Evolutionary conservation across 495 filamentous ascomycete species (phyloP), one percentile per base, ranked within the genome.

Genomic region (Trichoderma erinaceum): DNA sequence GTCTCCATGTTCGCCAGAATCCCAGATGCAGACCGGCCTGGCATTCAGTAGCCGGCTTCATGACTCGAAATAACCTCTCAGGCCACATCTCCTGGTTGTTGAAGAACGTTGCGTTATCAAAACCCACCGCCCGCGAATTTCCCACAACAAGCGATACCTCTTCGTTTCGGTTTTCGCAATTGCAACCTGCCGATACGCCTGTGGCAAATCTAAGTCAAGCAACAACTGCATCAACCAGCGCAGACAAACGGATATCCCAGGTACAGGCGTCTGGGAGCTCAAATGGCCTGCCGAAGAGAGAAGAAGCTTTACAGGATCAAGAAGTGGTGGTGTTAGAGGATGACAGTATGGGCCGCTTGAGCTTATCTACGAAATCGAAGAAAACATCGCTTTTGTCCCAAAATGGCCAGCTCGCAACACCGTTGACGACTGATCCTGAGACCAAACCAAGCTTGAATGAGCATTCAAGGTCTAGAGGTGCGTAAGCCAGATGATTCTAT

Each of bases 31-130:
- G 41, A 46, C n/a, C 65, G 13, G 65, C n/a, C 65, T 48, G 65
- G 65, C 65, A 66, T 50, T 44, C 25, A 11, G 1, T 50, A 43
- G 65, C 69, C 73, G 75, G 66, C 74, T 78, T 79, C 73, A 90
- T 90, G 88, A 89, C 88, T 80, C 80, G 78, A 75, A 84, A 89
- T 76, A 89, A 89, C 76, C 78, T 89, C 66, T 74, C 72, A 69
- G 79, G 78, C 71, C 85, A 89, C 68, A 78, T 88, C 71, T 79
- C 80, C 69, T 89, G 86, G 86, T 81, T 89, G 72, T 73, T 87
- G 70, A 74, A 75, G 65, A 78, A 80, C 73, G 78, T 72, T 69
- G 65, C 70, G 65, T 66, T 75, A 61, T 74, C 69, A 67, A 72
- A 73, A 65, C 77, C 77, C 50, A 67, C 74, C 67, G 72, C 74